Evolutionary conservation across 495 filamentous ascomycete genomes (phyloP), one percentile per base, ranked within the genome.

Genomic region (Cercophora sp.): DNA sequence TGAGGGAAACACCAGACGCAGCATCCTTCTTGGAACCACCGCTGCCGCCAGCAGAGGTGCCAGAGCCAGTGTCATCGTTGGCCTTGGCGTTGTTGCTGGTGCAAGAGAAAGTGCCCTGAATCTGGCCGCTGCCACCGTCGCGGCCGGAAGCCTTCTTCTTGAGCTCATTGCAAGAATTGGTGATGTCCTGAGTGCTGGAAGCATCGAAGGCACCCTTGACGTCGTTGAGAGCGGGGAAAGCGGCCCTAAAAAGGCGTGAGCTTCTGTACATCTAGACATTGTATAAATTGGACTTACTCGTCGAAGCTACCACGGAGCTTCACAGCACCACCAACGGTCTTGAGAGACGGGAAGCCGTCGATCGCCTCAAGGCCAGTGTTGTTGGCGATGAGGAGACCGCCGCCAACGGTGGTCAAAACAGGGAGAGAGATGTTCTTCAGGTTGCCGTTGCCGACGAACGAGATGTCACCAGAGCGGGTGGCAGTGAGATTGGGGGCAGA

Each of bases 191-290:
- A 26, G 87, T 87, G 59, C 79, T 85, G 72, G 89, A 81, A 56
- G 94, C 70, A 73, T 96, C 90, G 77, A 96, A 92, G 47, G 84
- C 85, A 75, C 93, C 93, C 62, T 79, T 77, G 57, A 96, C 91
- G 54, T 86, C 80, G 54, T 81, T 72, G 19, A 98, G 77, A 11
- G 63, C 60, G 31, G 87, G 85, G 24, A 96, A 76, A 23, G 74
- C 61, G 48, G 89, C 82, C 48, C 91, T 96, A 58, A 10, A 48
- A 50, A 15, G n/a, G n/a, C n/a, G n/a, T n/a, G n/a, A n/a, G n/a
- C n/a, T n/a, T n/a, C n/a, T n/a, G n/a, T n/a, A n/a, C n/a, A n/a
- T n/a, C n/a, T n/a, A n/a, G n/a, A n/a, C n/a, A n/a, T n/a, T n/a
- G n/a, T n/a, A n/a, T n/a, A n/a, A n/a, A n/a, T n/a, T 1, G 16